phyloP scores from a whole-genome alignment of 208 protist species.

The Trypanosoma platydactyli region DNA sequence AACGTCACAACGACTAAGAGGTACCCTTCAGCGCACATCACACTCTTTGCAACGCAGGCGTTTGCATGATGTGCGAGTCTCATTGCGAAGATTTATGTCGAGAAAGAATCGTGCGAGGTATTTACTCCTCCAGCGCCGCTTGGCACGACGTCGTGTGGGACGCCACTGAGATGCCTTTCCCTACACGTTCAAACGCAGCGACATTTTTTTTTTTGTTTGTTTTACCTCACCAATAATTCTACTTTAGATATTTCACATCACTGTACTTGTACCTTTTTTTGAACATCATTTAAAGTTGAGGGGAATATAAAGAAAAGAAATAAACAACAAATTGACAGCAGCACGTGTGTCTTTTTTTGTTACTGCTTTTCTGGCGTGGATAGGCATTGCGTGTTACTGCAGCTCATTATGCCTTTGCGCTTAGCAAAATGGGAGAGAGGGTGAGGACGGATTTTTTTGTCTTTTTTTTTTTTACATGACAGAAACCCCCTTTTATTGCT shows the following conservation, averaged over 20 bases:
- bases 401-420: no score
- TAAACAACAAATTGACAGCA: not conserved
- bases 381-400: no score
- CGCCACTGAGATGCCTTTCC: not conserved
- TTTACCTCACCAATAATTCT: no score
- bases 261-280: no score
- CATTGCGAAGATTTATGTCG: conserved; percentile 10
- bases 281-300: not conserved
- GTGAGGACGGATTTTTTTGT: conserved; percentile 24
- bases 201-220: not conserved
- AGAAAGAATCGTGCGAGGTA: conserved; percentile 9
- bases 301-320: conserved; percentile 10
- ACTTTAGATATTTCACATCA: no score
- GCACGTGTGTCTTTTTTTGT: no score
- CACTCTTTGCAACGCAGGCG: not conserved
- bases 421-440: not conserved
- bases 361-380: no score
- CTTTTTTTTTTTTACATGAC: conserved; percentile 4
- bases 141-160: not conserved
- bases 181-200: no score
- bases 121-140: not conserved
- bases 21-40: not conserved
- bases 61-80: not conserved
- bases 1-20: no score
- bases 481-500: conserved; percentile 18